Evolutionary conservation across 129 eudicot species (phyloP), one percentile per base, ranked within the genome.

Genomic region (Calendula officinalis): DNA sequence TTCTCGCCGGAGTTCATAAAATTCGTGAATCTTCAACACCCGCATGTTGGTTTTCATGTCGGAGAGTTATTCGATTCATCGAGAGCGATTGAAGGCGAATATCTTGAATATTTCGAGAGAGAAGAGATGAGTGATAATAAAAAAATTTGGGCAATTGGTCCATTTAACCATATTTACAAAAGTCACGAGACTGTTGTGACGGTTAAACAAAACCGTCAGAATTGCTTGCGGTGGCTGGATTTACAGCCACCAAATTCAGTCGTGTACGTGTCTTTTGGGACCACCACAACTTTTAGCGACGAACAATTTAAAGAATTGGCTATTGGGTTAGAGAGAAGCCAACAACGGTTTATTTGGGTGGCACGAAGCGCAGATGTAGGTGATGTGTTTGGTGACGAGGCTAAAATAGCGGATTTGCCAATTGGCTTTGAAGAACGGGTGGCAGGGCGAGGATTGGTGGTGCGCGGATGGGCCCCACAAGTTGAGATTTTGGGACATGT

Each of bases 141-240:
- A 47, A 82, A 79, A 35, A 38, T 60, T 2, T 86, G 89, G 89
- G 90, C 86, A 10, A 32, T 83, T 2, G 77, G 83, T n/a, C 86
- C 86, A n/a, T 64, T 67, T 7, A 55, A 48, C 57, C 75, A 62
- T 1, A 46, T 10, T 8, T 65, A 49, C 11, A 64, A 38, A 13
- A n/a, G n/a, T n/a, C n/a, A n/a, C n/a, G n/a, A n/a, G n/a, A 0
- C 11, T 10, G 0, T 48, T 2, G 30, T 6, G 56, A 39, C 45
- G 0, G 66, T 14, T 8, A 39, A 64, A 0, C 9, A n/a, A 8
- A 7, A 41, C 35, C 66, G 60, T 22, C 83, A 80, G 4, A 10
- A 56, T 7, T 64, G 64, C 40, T 46, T 83, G 46, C 55, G 36
- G 2, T 80, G 88, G 88, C 77, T 82, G 10, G 84, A 83, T 30